Evolutionary conservation across 2,329 filamentous ascomycete genomes (phyloP).

Genomic region (Penicillium sp.): DNA sequence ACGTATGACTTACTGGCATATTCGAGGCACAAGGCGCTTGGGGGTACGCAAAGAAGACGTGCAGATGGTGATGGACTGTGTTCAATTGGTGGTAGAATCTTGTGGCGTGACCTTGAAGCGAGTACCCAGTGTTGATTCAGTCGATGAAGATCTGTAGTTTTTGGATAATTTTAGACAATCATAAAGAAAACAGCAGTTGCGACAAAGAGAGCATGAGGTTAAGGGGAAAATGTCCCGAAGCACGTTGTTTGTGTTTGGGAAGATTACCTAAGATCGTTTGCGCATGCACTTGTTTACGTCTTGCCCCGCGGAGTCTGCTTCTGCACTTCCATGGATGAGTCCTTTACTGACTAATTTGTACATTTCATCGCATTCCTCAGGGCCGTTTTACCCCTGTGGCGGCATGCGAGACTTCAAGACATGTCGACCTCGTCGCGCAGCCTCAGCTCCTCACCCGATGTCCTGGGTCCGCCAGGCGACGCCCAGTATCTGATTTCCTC

Average conservation of each 20-base stretch:
- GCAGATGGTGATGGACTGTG: slow-evolving; percentile 26
- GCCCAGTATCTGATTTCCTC: slow-evolving; percentile 46
- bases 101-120: slow-evolving; percentile 13
- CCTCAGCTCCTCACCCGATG: slow-evolving; percentile 45
- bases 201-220: neutral
- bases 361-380: slow-evolving; percentile 20
- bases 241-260: slow-evolving; percentile 1
- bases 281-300: slow-evolving; percentile 35
- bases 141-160: slow-evolving; percentile 1
- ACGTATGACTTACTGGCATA: slow-evolving; percentile 42
- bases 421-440: slow-evolving; percentile 38
- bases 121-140: neutral
- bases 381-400: slow-evolving; percentile 22
- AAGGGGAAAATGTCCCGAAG: too few relatives aligned
- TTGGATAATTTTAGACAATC: neutral
- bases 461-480: slow-evolving; percentile 46
- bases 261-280: slow-evolving; percentile 19
- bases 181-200: neutral
- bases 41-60: slow-evolving; percentile 37
- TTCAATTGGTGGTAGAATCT: slow-evolving; percentile 12
- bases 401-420: slow-evolving; percentile 25
- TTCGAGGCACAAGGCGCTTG: slow-evolving; percentile 40
- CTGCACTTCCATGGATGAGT: slow-evolving; percentile 7
- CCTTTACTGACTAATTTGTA: slow-evolving; percentile 3
- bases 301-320: slow-evolving; percentile 22